phyloP scores from a whole-genome alignment of 1,139 yeast genomes.

The Magnusiomyces ingens region DNA sequence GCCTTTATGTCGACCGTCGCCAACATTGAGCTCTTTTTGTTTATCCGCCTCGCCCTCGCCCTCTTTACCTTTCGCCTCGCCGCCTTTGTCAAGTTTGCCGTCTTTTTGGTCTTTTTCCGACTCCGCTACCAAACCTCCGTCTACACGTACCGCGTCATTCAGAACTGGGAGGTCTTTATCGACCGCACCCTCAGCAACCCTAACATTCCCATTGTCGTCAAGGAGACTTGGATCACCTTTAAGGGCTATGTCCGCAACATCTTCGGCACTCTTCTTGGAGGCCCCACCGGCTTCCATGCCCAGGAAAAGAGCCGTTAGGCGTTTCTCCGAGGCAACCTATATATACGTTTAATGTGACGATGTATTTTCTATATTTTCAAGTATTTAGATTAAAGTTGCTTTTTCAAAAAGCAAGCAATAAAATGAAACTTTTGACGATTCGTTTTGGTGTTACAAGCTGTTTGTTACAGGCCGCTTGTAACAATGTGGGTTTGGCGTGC shows the following conservation, averaged over 20 bases:
- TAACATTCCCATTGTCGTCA: slow-evolving; percentile 50
- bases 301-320: slow-evolving; percentile 12
- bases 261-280: slow-evolving; percentile 23
- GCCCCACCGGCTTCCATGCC: slow-evolving; percentile 2
- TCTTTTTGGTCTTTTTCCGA: slow-evolving; percentile 64
- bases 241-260: slow-evolving; percentile 43
- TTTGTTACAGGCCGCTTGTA: too few species aligned
- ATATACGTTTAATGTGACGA: too few species aligned
- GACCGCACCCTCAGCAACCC: slow-evolving; percentile 60
- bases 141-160: slow-evolving; percentile 64
- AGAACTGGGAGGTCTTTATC: slow-evolving; percentile 61
- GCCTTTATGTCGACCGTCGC: slow-evolving; percentile 68
- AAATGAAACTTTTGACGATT: too few species aligned
- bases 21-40: slow-evolving; percentile 55
- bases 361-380: too few species aligned
- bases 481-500: too few species aligned
- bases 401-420: too few species aligned
- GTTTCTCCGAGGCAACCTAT: too few species aligned
- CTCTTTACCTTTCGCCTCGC: slow-evolving; percentile 58
- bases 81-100: slow-evolving; percentile 53
- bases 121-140: slow-evolving; percentile 71
- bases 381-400: too few species aligned
- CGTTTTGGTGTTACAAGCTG: too few species aligned
- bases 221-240: slow-evolving; percentile 52
- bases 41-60: slow-evolving; percentile 39